Evolutionary conservation across 2,329 filamentous ascomycete genomes (phyloP).

Genomic region (Cercospora berteroae): DNA sequence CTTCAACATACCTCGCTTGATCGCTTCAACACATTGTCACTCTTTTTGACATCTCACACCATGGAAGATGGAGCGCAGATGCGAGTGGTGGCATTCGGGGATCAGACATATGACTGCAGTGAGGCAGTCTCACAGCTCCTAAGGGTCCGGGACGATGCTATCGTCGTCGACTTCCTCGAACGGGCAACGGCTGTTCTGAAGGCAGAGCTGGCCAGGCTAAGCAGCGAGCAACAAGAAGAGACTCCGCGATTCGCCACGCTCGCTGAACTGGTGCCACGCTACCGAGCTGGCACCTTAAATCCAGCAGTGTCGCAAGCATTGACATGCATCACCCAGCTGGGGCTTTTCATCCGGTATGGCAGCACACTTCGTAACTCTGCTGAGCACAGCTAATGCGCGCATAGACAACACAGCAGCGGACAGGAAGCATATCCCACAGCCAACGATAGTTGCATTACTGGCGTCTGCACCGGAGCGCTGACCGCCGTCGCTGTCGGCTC

Average conservation of each 20-base stretch:
- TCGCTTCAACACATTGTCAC: constrained; percentile 3
- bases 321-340: constrained; percentile 25
- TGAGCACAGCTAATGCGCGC: neutral
- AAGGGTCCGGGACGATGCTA: constrained; percentile 14
- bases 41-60: constrained; percentile 1
- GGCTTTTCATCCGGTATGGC: constrained; percentile 22
- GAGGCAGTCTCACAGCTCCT: constrained; percentile 19
- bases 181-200: constrained; percentile 16
- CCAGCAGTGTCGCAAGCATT: constrained; percentile 25
- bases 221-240: constrained; percentile 16
- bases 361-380: neutral
- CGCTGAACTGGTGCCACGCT: constrained; percentile 16
- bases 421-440: constrained; percentile 20
- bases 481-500: constrained; percentile 28
- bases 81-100: constrained; percentile 25
- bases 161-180: constrained; percentile 23
- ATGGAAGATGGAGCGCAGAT: constrained; percentile 10
- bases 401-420: constrained; percentile 16
- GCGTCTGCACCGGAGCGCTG: constrained; percentile 28
- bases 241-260: constrained; percentile 16
- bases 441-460: constrained; percentile 17
- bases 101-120: constrained; percentile 27
- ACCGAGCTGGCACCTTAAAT: constrained; percentile 20
- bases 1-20: constrained; percentile 1
- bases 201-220: constrained; percentile 17